Evolutionary conservation across 768 basidiomycete genomes (phyloP).

Genomic region (Amanita rubescens): DNA sequence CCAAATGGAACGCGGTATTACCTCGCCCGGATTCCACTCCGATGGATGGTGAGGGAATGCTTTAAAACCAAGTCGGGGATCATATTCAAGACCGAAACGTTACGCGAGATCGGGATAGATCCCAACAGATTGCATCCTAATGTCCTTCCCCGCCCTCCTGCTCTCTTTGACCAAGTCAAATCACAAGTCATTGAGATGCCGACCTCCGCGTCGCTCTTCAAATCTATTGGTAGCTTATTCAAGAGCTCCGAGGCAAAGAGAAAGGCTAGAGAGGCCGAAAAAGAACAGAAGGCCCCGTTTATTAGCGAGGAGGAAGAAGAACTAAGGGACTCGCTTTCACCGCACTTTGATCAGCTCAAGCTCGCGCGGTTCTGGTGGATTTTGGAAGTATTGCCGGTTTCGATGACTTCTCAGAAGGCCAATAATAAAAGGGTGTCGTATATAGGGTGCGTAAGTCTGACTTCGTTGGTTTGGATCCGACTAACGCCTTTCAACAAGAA

Average conservation of each 20-base stretch:
- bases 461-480: neutral
- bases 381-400: constrained; percentile 49
- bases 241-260: constrained; percentile 14
- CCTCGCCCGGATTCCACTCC: constrained; percentile 47
- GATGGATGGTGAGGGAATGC: constrained; percentile 71
- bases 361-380: constrained; percentile 54
- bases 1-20: constrained; percentile 37
- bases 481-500: constrained; percentile 14
- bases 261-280: constrained; percentile 6
- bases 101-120: constrained; percentile 46
- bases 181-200: constrained; percentile 18
- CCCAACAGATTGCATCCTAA: constrained; percentile 36
- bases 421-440: constrained; percentile 30
- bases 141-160: constrained; percentile 30
- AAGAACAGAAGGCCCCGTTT: constrained; percentile 4
- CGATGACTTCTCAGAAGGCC: constrained; percentile 29
- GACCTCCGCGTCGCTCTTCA: constrained; percentile 19
- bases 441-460: constrained; percentile 21
- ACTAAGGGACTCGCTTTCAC: constrained; percentile 46
- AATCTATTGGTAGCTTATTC: constrained; percentile 15
- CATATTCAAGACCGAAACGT: constrained; percentile 42
- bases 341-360: constrained; percentile 52
- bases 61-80: constrained; percentile 57
- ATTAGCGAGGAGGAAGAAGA: constrained; percentile 36
- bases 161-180: constrained; percentile 15